phyloP scores from a whole-genome alignment of 176 grass and related monocot species.

The Oryza nivara region DNA sequence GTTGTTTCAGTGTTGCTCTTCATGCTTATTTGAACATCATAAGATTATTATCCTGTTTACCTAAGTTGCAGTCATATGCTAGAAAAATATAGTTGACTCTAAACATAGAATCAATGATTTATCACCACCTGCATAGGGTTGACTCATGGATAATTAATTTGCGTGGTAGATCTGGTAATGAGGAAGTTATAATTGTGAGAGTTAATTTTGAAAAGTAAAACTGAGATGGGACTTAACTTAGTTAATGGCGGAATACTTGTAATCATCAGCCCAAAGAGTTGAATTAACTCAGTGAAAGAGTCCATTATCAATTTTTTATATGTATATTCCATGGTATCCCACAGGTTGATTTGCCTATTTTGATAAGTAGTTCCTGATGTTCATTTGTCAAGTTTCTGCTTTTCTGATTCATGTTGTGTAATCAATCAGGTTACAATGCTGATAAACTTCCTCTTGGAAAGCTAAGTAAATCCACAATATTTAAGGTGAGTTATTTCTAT shows the following conservation, averaged over 20 bases:
- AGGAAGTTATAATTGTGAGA: neutral
- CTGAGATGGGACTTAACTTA: neutral
- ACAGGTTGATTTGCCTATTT: slow-evolving; percentile 16
- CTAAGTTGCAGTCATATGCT: slow-evolving; percentile 3
- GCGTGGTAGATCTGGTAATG: neutral
- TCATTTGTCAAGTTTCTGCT: slow-evolving; percentile 28
- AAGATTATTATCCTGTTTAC: slow-evolving; percentile 14
- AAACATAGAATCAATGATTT: neutral
- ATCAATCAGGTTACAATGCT: slow-evolving; percentile 83
- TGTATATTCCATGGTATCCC: slow-evolving; percentile 15
- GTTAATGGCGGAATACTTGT: neutral
- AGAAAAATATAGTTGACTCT: slow-evolving; percentile 2
- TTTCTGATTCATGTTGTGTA: slow-evolving; percentile 45
- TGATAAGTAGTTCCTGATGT: slow-evolving; percentile 26
- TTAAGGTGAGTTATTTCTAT: slow-evolving; percentile 63
- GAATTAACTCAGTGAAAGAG: slow-evolving; percentile 12
- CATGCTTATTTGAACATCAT: slow-evolving; percentile 13
- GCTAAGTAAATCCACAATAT: slow-evolving; percentile 93
- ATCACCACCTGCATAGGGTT: slow-evolving; percentile 9
- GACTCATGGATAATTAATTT: slow-evolving; percentile 14
- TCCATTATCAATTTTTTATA: neutral
- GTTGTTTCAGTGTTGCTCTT: slow-evolving; percentile 1
- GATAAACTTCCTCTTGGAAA: slow-evolving; percentile 97
- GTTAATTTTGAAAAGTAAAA: slow-evolving; percentile 15
- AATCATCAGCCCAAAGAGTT: slow-evolving; percentile 7